These are phyloP conservation scores for Ampelomyces quisqualis DNA, from an alignment of 2,329 filamentous ascomycete genomes.

Conservation along the genomic window DNA sequence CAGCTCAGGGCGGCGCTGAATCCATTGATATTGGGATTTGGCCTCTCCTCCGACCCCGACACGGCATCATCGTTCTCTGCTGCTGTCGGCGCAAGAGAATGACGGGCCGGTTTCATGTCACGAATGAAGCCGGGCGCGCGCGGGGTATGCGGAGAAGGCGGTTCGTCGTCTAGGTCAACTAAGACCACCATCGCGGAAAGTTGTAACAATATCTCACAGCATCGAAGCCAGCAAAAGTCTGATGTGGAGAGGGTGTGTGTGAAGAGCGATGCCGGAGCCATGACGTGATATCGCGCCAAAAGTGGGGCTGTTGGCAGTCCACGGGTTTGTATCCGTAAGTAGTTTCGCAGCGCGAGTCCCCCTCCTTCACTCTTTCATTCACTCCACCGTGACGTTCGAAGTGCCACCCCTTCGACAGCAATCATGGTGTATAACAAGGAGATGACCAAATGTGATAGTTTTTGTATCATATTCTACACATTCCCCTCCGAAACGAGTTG, in stretches of 20 bases:
- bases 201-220: conserved; percentile 17
- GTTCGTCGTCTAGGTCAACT: conserved; percentile 47
- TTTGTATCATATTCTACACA: too few relatives aligned
- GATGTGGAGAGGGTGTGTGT: neutral
- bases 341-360: too few relatives aligned
- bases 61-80: conserved; percentile 9
- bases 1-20: conserved; percentile 65
- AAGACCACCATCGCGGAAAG: conserved; percentile 47
- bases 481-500: too few relatives aligned
- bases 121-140: conserved; percentile 20
- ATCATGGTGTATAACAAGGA: too few relatives aligned
- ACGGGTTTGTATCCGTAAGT: neutral
- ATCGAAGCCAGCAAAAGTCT: conserved; percentile 28
- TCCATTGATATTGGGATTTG: conserved; percentile 58
- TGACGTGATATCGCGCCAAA: conserved; percentile 12
- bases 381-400: too few relatives aligned
- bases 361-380: neutral
- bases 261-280: conserved; percentile 21
- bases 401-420: too few relatives aligned
- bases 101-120: conserved; percentile 32
- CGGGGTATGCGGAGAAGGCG: conserved; percentile 23
- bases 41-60: conserved; percentile 33
- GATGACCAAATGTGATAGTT: too few relatives aligned
- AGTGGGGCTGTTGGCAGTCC: conserved; percentile 14
- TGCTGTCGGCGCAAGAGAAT: conserved; percentile 20